Evolutionary conservation across 441 rosid species (phyloP), one percentile per base, ranked within the genome.

Genomic region (Mallotus japonicus): DNA sequence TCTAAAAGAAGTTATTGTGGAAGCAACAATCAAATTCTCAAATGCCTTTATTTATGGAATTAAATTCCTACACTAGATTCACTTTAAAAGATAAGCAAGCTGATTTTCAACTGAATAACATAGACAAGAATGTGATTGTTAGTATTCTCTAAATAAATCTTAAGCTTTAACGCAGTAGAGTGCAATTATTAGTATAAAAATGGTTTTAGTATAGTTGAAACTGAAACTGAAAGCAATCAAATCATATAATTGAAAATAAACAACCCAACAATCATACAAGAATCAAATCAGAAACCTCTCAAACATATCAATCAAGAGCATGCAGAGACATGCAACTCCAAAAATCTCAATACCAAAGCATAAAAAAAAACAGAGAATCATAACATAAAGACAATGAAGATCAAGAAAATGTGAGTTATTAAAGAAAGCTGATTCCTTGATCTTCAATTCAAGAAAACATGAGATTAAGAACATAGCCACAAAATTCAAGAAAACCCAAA

Each of bases 401-500:
- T 37, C 40, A 37, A 37, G 6, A 37, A 37, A 37, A 37, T 6
- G 40, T 37, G 40, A 37, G n/a, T n/a, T n/a, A n/a, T n/a, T n/a
- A n/a, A n/a, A n/a, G n/a, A n/a, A n/a, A 37, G 40, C 5, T 37
- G 40, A 37, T 37, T 37, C 24, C 2, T 5, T 63, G 53, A 19
- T 65, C 68, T 65, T n/a, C 28, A 46, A 32, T 19, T 37, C 3
- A 15, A 8, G 34, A 61, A 22, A 4, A 46, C 0, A 66, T 4
- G 6, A 3, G 6, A 37, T 49, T 9, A 44, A 74, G 58, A 60
- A 67, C 14, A 42, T 8, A 15, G 12, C 64, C 46, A 78, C 65
- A 76, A 73, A 69, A 46, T 62, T 6, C 24, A 69, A 60, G 68
- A 54, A 32, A 57, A 22, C 57, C 74, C 70, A 71, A 61, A 7